Base-by-base conservation (phyloP, 345 rosid genomes). In the Arabis alpina region DNA sequence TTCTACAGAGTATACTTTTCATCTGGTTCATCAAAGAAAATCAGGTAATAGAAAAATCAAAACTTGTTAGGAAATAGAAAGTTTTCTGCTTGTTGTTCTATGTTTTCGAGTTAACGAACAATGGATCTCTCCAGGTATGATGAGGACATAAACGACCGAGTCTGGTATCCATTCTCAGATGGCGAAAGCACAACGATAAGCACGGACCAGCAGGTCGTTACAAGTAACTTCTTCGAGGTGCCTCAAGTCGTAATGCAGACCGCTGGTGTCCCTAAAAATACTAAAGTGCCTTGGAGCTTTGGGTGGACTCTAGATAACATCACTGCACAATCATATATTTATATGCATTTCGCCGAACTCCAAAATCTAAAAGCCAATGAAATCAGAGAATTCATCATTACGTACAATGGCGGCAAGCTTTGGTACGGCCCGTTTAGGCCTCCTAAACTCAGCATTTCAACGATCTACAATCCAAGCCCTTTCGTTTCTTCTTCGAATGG, bases 321-420 rank as follows among this genome's bases (percentile, higher is more conserved):
- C 6, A 24, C 10, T 11, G 16, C 9, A 0, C 43, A 44, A 8
- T 40, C 76, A 8, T 79, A 79, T 42, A 7, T 72, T 4, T 79
- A 66, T 30, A 52, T 83, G 74, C 81, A 85, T 68, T 82, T 85
- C 4, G 81, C 82, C 5, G 86, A 82, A 44, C n/a, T 85, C 15
- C 54, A 45, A 25, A 1, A 37, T 42, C 70, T 55, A 0, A 16
- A 19, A n/a, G 6, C 59, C n/a, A 62, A 54, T 45, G 78, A 82
- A 8, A 45, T 61, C 5, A 66, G 87, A 30, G 70, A 64, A 13
- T 62, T 83, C 42, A 75, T 53, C 64, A 73, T 81, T 37, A 59
- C 48, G 52, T 9, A 28, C 53, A 78, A 83, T 28, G 76, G 52
- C 15, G 78, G 73, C 3, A 0, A 2, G 0, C 9, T 1, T 30